Percentiles rank a stretch among this genome's conserved stretches.
These are phyloP conservation scores for Delphinella strobiligena DNA, from an alignment of 2,329 filamentous ascomycete genomes.

Conservation along the genomic window DNA sequence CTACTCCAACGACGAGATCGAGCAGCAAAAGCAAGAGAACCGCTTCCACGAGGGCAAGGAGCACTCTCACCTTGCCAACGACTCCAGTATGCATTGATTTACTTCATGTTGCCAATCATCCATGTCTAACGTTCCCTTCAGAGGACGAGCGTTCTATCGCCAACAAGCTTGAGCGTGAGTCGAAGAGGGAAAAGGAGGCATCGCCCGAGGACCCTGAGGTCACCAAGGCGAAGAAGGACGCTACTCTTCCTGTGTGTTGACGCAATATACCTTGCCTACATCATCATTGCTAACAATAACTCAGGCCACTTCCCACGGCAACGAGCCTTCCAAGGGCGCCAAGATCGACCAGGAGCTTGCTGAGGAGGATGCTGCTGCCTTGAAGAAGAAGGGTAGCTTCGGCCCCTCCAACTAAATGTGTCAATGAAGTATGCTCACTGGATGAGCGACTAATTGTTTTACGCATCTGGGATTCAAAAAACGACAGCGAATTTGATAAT, in stretches of 20 bases:
- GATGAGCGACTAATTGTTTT: background rate
- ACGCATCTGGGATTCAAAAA: background rate
- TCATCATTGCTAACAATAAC: slow-evolving; percentile 3
- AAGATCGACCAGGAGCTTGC: slow-evolving; percentile 58
- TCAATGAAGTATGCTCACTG: background rate
- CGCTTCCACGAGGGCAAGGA: slow-evolving; percentile 62
- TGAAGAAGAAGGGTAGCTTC: slow-evolving; percentile 47
- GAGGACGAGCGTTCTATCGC: slow-evolving; percentile 62
- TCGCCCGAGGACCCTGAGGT: slow-evolving; percentile 25
- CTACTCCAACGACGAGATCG: slow-evolving; percentile 42
- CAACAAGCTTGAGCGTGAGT: slow-evolving; percentile 56
- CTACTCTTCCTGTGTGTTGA: slow-evolving; percentile 34
- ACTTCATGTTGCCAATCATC: background rate
- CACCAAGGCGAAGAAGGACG: slow-evolving; percentile 42
- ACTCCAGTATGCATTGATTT: slow-evolving; percentile 50
- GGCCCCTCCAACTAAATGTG: slow-evolving; percentile 18
- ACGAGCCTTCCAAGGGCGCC: slow-evolving; percentile 60
- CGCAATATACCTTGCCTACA: background rate
- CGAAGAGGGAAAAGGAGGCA: slow-evolving; percentile 37
- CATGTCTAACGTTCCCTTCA: slow-evolving; percentile 17
- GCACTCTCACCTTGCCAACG: slow-evolving; percentile 54
- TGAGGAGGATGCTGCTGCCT: slow-evolving; percentile 53
- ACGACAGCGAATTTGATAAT: background rate
- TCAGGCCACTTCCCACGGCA: slow-evolving; percentile 54
- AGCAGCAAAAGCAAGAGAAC: slow-evolving; percentile 36